Percentiles rank a stretch among this genome's conserved stretches.
Evolutionary conservation across 345 rosid species (phyloP).

Genomic region (Salix exigua): DNA sequence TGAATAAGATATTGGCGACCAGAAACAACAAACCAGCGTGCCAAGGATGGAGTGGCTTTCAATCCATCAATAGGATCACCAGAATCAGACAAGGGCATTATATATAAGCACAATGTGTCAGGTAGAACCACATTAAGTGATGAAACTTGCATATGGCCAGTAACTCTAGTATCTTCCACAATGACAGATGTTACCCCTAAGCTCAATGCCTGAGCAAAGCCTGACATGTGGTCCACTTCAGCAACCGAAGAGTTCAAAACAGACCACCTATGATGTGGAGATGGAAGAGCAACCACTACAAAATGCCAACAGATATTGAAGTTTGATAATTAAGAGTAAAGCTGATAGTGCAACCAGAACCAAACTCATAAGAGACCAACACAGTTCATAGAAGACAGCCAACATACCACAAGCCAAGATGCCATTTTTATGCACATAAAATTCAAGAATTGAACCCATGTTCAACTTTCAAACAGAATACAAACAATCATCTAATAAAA

Average conservation of each 20-base stretch:
- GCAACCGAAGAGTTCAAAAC: slow-evolving; percentile 64
- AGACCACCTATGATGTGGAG: slow-evolving; percentile 77
- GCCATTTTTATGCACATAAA: background rate
- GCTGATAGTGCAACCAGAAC: background rate
- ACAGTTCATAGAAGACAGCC: background rate
- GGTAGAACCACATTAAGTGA: slow-evolving; percentile 79
- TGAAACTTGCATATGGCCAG: slow-evolving; percentile 81
- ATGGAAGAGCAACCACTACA: slow-evolving; percentile 79
- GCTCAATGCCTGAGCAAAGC: slow-evolving; percentile 52
- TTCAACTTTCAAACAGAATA: background rate
- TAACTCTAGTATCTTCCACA: slow-evolving; percentile 86
- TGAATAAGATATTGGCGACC: slow-evolving; percentile 66
- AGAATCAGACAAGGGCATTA: slow-evolving; percentile 51
- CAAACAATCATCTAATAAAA: background rate
- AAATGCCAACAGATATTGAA: slow-evolving; percentile 19
- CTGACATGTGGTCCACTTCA: slow-evolving; percentile 57
- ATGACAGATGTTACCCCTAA: slow-evolving; percentile 69
- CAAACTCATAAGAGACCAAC: background rate
- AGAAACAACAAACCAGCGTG: slow-evolving; percentile 72
- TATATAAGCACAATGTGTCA: slow-evolving; percentile 51
- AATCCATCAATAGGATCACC: slow-evolving; percentile 53
- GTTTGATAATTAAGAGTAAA: slow-evolving; percentile 18
- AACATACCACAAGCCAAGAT: background rate
- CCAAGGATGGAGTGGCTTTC: slow-evolving; percentile 49
- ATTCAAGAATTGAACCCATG: background rate